Evolutionary conservation across 1,284 basidiomycete genomes (phyloP).

Genomic region (Ustilago nuda): DNA sequence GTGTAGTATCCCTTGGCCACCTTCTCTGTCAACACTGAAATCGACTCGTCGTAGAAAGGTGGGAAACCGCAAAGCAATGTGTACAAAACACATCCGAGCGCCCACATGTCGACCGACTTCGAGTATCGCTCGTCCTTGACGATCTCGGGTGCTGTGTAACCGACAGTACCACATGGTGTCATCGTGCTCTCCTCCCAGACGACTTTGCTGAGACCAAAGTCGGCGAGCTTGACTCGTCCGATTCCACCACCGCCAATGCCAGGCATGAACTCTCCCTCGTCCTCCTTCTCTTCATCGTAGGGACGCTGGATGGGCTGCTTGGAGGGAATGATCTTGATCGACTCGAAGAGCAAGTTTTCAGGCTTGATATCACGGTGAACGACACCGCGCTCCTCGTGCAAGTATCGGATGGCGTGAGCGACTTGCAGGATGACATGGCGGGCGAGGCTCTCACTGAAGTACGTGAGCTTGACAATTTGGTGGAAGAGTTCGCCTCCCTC

Average conservation of each 20-base stretch:
- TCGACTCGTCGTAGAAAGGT: conserved; percentile 98
- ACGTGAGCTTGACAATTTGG: conserved; percentile 99
- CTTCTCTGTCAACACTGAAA: conserved; percentile 97
- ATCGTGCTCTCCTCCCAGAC: conserved; percentile 99
- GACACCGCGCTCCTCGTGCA: conserved; percentile 97
- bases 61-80: conserved; percentile 98
- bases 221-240: conserved; percentile 97
- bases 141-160: conserved; percentile 99
- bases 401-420: conserved; percentile 91
- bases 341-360: conserved; percentile 94
- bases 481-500: conserved; percentile 98
- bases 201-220: conserved; percentile 97
- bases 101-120: conserved; percentile 99
- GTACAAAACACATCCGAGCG: conserved; percentile 96
- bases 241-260: conserved; percentile 96
- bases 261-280: conserved; percentile 94
- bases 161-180: conserved; percentile 99
- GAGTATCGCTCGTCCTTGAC: conserved; percentile 99
- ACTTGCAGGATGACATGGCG: conserved; percentile 97
- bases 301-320: conserved; percentile 78
- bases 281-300: conserved; percentile 98
- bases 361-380: conserved; percentile 99
- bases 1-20: conserved; percentile 98
- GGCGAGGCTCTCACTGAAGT: conserved; percentile 82
- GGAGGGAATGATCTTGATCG: conserved; percentile 91